Percentiles rank a stretch among this genome's conserved stretches.
Conservation (phyloP, 768 basidiomycete species). For the Russula emetica region DNA sequence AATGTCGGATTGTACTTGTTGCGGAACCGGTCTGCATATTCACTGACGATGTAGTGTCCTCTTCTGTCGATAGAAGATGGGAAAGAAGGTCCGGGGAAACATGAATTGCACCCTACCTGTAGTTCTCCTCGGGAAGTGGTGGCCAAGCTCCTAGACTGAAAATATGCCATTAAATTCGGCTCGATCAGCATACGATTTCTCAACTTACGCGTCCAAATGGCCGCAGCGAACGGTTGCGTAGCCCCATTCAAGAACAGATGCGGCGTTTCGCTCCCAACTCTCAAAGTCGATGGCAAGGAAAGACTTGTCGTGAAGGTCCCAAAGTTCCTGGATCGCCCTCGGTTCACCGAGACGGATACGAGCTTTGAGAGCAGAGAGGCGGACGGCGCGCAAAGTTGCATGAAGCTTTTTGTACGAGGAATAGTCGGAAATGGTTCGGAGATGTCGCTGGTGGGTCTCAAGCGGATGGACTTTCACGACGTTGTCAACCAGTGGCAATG, state of each 20-base stretch:
- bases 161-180: not conserved
- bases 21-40: conserved; percentile 59
- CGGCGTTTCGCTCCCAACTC: conserved; percentile 67
- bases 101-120: conserved; percentile 46
- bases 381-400: conserved; percentile 64
- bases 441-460: conserved; percentile 61
- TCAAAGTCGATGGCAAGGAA: conserved; percentile 75
- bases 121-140: conserved; percentile 68
- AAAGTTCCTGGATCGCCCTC: conserved; percentile 58
- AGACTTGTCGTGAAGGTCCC: conserved; percentile 66
- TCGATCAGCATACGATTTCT: not conserved
- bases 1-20: conserved; percentile 62
- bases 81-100: conserved; percentile 5
- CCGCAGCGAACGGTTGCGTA: conserved; percentile 76
- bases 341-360: conserved; percentile 66
- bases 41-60: conserved; percentile 71
- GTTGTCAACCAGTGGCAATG: conserved; percentile 66
- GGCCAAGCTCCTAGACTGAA: conserved; percentile 69
- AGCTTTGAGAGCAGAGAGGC: conserved; percentile 58
- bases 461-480: conserved; percentile 65
- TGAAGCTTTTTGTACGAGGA: conserved; percentile 64
- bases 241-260: conserved; percentile 71
- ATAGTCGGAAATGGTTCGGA: conserved; percentile 67
- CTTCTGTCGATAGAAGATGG: conserved; percentile 35
- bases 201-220: conserved; percentile 60